Evolutionary conservation across 495 filamentous ascomycete species (phyloP).

Genomic region (Tuber umbilicatum): DNA sequence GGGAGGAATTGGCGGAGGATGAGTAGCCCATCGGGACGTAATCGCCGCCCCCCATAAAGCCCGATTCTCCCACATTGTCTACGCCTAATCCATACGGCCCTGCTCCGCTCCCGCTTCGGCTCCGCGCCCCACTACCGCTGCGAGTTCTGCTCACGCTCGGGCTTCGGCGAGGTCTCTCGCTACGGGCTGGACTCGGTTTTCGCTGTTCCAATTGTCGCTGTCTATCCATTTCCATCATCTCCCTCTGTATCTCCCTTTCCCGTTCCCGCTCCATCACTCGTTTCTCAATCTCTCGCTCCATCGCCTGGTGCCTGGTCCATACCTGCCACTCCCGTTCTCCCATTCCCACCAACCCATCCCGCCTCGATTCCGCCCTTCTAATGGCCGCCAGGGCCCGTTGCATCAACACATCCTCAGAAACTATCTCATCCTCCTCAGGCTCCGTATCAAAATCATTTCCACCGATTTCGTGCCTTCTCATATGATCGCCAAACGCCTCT

Average conservation of each 20-base stretch:
- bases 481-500: constrained; percentile 21
- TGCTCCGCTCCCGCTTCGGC: constrained; percentile 18
- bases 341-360: constrained; percentile 32
- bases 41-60: constrained; percentile 19
- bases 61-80: constrained; percentile 13
- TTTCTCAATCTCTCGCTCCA: constrained; percentile 35
- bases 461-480: constrained; percentile 12
- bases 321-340: constrained; percentile 38
- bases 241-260: constrained; percentile 25
- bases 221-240: constrained; percentile 10
- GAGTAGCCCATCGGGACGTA: constrained; percentile 26
- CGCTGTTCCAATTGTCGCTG: constrained; percentile 7
- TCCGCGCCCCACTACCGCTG: constrained; percentile 9
- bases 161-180: not conserved
- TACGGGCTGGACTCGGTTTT: constrained; percentile 5
- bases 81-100: constrained; percentile 2
- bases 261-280: constrained; percentile 32
- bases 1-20: constrained; percentile 25
- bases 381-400: constrained; percentile 29
- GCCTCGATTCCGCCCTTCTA: constrained; percentile 24
- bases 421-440: constrained; percentile 6
- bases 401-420: constrained; percentile 33
- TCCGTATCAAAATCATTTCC: constrained; percentile 6
- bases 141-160: constrained; percentile 9
- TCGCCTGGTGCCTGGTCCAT: constrained; percentile 34